phyloP scores from a whole-genome alignment of 2,329 filamentous ascomycete species.

The Daldinia eschscholtzii region DNA sequence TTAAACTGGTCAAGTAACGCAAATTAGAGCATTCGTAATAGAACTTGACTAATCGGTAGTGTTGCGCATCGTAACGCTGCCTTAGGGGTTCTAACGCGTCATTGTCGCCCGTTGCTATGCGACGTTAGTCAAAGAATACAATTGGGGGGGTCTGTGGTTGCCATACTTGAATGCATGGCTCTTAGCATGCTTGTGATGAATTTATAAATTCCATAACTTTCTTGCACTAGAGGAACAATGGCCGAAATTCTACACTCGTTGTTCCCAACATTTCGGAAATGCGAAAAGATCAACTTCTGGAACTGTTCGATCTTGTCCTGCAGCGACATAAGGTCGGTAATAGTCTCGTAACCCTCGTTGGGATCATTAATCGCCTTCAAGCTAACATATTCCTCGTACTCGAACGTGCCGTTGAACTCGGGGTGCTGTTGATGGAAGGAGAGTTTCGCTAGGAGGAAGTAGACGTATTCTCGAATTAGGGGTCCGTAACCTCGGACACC shows the following conservation, averaged over 20 bases:
- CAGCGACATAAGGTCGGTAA: conserved; percentile 93
- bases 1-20: conserved; percentile 94
- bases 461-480: conserved; percentile 96
- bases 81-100: conserved; percentile 91
- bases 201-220: conserved; percentile 99
- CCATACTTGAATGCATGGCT: conserved; percentile 93
- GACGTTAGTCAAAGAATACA: conserved; percentile 43
- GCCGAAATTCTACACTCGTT: conserved; percentile 98
- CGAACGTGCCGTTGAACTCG: conserved; percentile 98
- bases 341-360: conserved; percentile 97
- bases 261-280: conserved; percentile 90
- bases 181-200: conserved; percentile 99
- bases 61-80: conserved; percentile 91
- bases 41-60: conserved; percentile 96
- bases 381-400: conserved; percentile 99
- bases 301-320: conserved; percentile 99
- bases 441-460: conserved; percentile 93
- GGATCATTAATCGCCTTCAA: conserved; percentile 98
- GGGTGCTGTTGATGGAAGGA: conserved; percentile 97
- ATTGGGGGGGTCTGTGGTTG: conserved; percentile 13
- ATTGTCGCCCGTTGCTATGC: conserved; percentile 85
- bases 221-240: conserved; percentile 91
- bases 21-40: conserved; percentile 99
- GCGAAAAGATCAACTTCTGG: conserved; percentile 97
- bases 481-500: conserved; percentile 91